A percentile compares a stretch with the other conserved stretches of the same genome.
phyloP scores from a whole-genome alignment of 1,284 basidiomycete genomes.

The Porogramme epimiltina region DNA sequence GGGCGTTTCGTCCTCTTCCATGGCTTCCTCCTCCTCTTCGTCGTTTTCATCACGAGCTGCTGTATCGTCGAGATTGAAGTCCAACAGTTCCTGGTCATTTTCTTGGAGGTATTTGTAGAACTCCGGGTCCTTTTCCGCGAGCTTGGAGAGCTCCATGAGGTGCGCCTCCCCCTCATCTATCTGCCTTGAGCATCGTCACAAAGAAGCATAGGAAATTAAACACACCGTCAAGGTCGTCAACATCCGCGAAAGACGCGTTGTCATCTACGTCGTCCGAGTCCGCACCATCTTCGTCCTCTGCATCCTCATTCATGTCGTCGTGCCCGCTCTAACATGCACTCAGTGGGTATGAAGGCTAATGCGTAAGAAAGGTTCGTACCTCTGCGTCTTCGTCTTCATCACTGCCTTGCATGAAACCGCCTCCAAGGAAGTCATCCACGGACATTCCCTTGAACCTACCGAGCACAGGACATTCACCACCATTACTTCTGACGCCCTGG shows the following conservation, averaged over 20 bases:
- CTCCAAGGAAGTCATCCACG: constrained; percentile 82
- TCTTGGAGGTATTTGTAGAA: constrained; percentile 98
- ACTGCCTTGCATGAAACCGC: constrained; percentile 73
- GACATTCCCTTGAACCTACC: constrained; percentile 58
- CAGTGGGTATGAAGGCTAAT: neutral
- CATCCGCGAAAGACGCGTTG: constrained; percentile 71
- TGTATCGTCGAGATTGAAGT: constrained; percentile 60
- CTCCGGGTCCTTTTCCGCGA: constrained; percentile 95
- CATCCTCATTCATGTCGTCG: constrained; percentile 31
- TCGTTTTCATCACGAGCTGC: constrained; percentile 39
- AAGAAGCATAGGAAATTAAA: neutral
- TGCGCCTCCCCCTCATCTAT: constrained; percentile 74
- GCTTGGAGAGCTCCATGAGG: constrained; percentile 82
- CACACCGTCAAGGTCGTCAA: constrained; percentile 76
- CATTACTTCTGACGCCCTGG: neutral
- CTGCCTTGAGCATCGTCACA: neutral
- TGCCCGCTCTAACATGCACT: constrained; percentile 15
- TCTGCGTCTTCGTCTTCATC: constrained; percentile 41
- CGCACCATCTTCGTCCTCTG: constrained; percentile 45
- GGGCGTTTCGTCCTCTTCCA: constrained; percentile 51
- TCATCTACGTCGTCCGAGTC: constrained; percentile 59
- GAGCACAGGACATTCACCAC: constrained; percentile 3
- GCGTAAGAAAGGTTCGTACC: constrained; percentile 21
- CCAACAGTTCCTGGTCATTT: constrained; percentile 88
- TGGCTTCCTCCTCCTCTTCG: constrained; percentile 41